Base-by-base conservation (phyloP, 441 rosid genomes). In the Flueggea neowawraea region DNA sequence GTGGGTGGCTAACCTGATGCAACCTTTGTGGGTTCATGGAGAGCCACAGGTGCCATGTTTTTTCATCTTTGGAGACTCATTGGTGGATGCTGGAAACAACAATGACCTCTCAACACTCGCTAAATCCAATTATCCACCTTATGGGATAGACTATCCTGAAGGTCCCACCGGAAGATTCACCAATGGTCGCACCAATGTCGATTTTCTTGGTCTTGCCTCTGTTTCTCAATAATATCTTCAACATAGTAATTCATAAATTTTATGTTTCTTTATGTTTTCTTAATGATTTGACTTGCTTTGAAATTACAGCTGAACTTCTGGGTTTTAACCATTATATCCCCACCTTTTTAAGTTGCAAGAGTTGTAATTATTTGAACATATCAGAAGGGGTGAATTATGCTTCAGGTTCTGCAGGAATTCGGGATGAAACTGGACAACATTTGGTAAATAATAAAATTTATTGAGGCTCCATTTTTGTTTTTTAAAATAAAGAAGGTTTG, bases 381-480 rank as follows among this genome's bases (percentile, higher is more conserved):
- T 66, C 88, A 45, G 65, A 61, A 48, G 97, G 94, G 31, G 85
- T 87, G n/a, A 91, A 89, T 63, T 91, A 79, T 33, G 97, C 96
- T 12, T 91, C 97, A 0, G 96, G 95, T 4, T 85, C 95, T 16
- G 93, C 94, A 13, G 97, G 96, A 58, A 91, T 91, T 63, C 82
- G 77, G 48, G 76, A 82, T 22, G 93, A 88, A 68, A 82, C 93
- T 33, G 91, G 88, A 28, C 74, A 57, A 17, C 89, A 82, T 32
- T 73, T 85, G 86, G 97, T 89, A 82, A 58, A 16, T 0, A 16
- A 10, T 31, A 31, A 55, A 3, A 4, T 22, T 22, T 22, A 22
- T 22, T 22, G 28, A 22, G 1, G 28, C 28, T 22, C 28, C 28
- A 22, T 22, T 22, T 22, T n/a, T n/a, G n/a, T n/a, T n/a, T 22